Conservation (phyloP, 768 basidiomycete genomes). For the Kwoniella dejecticola region DNA sequence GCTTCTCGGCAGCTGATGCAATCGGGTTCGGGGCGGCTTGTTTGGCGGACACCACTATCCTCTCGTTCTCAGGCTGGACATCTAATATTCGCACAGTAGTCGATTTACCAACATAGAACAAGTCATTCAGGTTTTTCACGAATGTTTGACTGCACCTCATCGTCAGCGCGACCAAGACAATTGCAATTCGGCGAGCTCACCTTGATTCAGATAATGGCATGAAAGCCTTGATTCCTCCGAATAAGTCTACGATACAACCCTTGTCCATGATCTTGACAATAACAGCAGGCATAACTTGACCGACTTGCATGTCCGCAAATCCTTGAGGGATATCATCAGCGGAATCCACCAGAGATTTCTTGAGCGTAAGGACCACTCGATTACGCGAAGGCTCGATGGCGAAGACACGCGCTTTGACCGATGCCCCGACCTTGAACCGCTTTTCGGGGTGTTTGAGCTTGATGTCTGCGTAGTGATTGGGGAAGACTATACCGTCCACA, state of each 20-base stretch:
- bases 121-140: slow-evolving; percentile 57
- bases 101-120: slow-evolving; percentile 77
- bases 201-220: slow-evolving; percentile 80
- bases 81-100: slow-evolving; percentile 78
- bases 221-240: slow-evolving; percentile 79
- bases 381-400: slow-evolving; percentile 77
- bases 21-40: slow-evolving; percentile 64
- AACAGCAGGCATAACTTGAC: slow-evolving; percentile 75
- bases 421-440: slow-evolving; percentile 78
- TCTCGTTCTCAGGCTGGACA: slow-evolving; percentile 63
- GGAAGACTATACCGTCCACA: slow-evolving; percentile 91
- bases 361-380: slow-evolving; percentile 82
- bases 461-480: slow-evolving; percentile 93
- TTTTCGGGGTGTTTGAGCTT: slow-evolving; percentile 88
- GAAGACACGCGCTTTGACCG: slow-evolving; percentile 83
- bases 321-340: slow-evolving; percentile 68
- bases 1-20: slow-evolving; percentile 36
- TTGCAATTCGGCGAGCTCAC: too few relatives aligned
- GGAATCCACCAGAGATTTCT: slow-evolving; percentile 84
- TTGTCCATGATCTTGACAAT: slow-evolving; percentile 81
- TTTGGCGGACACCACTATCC: slow-evolving; percentile 81
- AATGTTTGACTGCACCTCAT: slow-evolving; percentile 66
- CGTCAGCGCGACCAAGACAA: background rate
- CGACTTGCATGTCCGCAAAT: slow-evolving; percentile 69
- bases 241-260: slow-evolving; percentile 82